A percentile compares a stretch with the other conserved stretches of the same genome.
Conservation (phyloP, 2,329 filamentous ascomycete species). For the Tolypocladium amazonense region DNA sequence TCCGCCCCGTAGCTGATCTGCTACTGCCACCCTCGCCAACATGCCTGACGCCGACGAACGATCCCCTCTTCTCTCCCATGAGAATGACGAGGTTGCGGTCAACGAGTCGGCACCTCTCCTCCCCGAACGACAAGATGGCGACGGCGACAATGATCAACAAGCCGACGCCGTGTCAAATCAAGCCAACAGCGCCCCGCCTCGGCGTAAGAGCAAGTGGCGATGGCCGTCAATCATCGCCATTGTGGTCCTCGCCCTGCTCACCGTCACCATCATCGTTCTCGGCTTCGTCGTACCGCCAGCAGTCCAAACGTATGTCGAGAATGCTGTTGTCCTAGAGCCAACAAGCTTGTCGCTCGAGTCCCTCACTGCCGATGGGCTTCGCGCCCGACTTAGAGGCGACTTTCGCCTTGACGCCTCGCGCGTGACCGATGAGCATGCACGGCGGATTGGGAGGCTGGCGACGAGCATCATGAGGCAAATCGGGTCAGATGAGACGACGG, state of each 20-base stretch:
- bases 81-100: slow-evolving; percentile 14
- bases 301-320: slow-evolving; percentile 76
- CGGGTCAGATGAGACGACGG: slow-evolving; percentile 60
- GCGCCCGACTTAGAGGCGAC: slow-evolving; percentile 69
- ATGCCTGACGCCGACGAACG: slow-evolving; percentile 38
- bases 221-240: slow-evolving; percentile 78
- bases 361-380: slow-evolving; percentile 68
- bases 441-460: slow-evolving; percentile 64
- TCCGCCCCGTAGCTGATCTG: background rate
- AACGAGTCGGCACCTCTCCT: slow-evolving; percentile 45
- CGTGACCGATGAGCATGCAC: slow-evolving; percentile 59
- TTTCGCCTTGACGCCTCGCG: slow-evolving; percentile 70
- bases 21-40: slow-evolving; percentile 13
- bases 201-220: slow-evolving; percentile 19
- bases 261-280: slow-evolving; percentile 60
- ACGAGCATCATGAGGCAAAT: slow-evolving; percentile 74
- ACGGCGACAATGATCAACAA: slow-evolving; percentile 23
- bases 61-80: slow-evolving; percentile 31
- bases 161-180: slow-evolving; percentile 13
- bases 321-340: slow-evolving; percentile 72
- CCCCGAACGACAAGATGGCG: slow-evolving; percentile 11
- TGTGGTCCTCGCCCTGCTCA: slow-evolving; percentile 47
- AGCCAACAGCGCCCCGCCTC: slow-evolving; percentile 15
- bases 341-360: slow-evolving; percentile 77
- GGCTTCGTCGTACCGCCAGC: slow-evolving; percentile 74